These are phyloP conservation scores for Xylaria sp. DNA, from an alignment of 2,329 filamentous ascomycete species.

Conservation along the genomic window DNA sequence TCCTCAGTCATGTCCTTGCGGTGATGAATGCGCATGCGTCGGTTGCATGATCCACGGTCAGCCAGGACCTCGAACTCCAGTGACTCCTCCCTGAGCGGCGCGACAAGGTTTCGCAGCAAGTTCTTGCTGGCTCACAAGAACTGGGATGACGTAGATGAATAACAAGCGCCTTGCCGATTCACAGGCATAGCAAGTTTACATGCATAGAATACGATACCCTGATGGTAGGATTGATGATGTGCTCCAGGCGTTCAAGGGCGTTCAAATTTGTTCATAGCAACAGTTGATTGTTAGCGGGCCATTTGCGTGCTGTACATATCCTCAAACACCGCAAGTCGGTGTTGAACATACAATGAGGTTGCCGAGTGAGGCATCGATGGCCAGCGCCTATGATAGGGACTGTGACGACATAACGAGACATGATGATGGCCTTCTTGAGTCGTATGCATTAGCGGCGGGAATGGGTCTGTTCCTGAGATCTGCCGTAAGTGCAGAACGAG, in stretches of 20 bases:
- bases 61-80: constrained; percentile 20
- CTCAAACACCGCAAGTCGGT: not conserved
- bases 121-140: not conserved
- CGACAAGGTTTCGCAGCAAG: not conserved
- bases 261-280: constrained; percentile 11
- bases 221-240: constrained; percentile 21
- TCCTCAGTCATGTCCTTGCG: constrained; percentile 63
- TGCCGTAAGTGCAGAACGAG: not conserved
- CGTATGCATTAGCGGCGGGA: constrained; percentile 9
- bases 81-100: constrained; percentile 20
- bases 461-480: constrained; percentile 3
- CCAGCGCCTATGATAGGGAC: not conserved
- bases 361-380: not conserved
- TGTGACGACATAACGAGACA: not conserved
- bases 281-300: not conserved
- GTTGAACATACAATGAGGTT: constrained; percentile 6
- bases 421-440: not conserved
- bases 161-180: constrained; percentile 6
- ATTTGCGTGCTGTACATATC: constrained; percentile 11
- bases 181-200: constrained; percentile 18
- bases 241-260: constrained; percentile 7
- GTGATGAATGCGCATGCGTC: constrained; percentile 67
- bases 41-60: constrained; percentile 64
- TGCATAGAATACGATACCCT: constrained; percentile 36
- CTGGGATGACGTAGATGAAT: constrained; percentile 3